These are phyloP conservation scores for Purpureocillium takamizusanense DNA, from an alignment of 2,329 filamentous ascomycete genomes.

Conservation along the genomic window DNA sequence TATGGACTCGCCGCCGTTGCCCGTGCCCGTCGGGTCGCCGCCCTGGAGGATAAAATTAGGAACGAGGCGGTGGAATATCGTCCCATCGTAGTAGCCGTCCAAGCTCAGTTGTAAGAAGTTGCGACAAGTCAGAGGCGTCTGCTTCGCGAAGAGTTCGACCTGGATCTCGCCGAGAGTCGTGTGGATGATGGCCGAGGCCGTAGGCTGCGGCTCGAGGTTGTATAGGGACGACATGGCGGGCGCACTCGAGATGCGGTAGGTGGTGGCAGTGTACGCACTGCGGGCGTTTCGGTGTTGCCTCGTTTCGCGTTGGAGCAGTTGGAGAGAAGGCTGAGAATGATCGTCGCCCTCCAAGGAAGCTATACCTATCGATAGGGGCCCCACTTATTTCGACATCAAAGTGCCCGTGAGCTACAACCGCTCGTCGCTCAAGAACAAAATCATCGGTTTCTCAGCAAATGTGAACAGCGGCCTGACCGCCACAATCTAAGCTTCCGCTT, in stretches of 20 bases:
- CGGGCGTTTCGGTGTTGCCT: too few relatives aligned
- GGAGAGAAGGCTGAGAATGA: too few relatives aligned
- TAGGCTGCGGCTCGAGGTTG: slow-evolving; percentile 90
- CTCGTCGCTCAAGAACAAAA: too few relatives aligned
- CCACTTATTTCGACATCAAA: too few relatives aligned
- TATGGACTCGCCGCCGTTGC: slow-evolving; percentile 84
- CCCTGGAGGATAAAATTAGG: slow-evolving; percentile 91
- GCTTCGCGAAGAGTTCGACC: slow-evolving; percentile 90
- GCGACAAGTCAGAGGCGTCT: slow-evolving; percentile 81
- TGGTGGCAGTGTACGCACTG: not conserved
- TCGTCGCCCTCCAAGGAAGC: too few relatives aligned
- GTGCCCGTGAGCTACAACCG: too few relatives aligned
- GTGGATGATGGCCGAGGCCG: slow-evolving; percentile 82
- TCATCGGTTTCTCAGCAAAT: too few relatives aligned
- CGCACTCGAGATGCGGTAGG: not conserved
- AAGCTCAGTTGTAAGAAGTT: slow-evolving; percentile 95
- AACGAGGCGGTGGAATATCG: slow-evolving; percentile 87
- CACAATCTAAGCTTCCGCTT: too few relatives aligned
- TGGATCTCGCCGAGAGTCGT: slow-evolving; percentile 85
- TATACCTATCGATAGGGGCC: too few relatives aligned
- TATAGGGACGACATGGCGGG: slow-evolving; percentile 77
- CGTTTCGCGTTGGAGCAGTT: too few relatives aligned
- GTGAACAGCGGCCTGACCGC: too few relatives aligned
- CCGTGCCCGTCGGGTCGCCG: slow-evolving; percentile 88
- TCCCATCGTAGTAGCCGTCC: slow-evolving; percentile 91